phyloP scores from a whole-genome alignment of 345 rosid genomes.

The Corchorus capsularis region DNA sequence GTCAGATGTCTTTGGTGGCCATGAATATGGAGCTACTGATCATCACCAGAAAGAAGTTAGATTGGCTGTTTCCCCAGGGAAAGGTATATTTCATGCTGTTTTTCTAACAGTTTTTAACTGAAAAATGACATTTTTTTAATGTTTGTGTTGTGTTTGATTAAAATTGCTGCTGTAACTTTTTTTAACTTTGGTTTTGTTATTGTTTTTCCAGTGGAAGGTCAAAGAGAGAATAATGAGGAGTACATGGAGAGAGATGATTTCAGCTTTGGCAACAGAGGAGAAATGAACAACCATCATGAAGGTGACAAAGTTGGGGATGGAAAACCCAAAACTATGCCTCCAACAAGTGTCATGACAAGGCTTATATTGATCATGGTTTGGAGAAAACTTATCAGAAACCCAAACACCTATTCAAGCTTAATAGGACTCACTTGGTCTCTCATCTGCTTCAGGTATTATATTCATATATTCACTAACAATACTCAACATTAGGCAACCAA shows the following conservation, averaged over 20 bases:
- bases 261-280: conserved; percentile 75
- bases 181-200: conserved; percentile 14
- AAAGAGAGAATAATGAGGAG: conserved; percentile 46
- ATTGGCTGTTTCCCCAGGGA: conserved; percentile 78
- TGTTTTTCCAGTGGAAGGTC: conserved; percentile 32
- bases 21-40: conserved; percentile 47
- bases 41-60: conserved; percentile 59
- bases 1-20: conserved; percentile 81
- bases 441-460: conserved; percentile 74
- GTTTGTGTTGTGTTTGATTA: background rate
- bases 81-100: conserved; percentile 38
- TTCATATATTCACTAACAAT: too few species aligned
- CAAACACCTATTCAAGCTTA: conserved; percentile 95
- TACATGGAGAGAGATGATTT: conserved; percentile 77
- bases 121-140: background rate
- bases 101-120: background rate
- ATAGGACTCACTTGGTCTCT: conserved; percentile 94
- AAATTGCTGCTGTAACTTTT: background rate
- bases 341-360: conserved; percentile 97
- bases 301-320: conserved; percentile 53
- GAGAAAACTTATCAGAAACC: conserved; percentile 99
- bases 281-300: conserved; percentile 42
- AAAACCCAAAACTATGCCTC: conserved; percentile 81
- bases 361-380: conserved; percentile 97
- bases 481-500: too few species aligned